phyloP scores from a whole-genome alignment of 2,329 filamentous ascomycete species.

The Talaromyces albobiverticillius region DNA sequence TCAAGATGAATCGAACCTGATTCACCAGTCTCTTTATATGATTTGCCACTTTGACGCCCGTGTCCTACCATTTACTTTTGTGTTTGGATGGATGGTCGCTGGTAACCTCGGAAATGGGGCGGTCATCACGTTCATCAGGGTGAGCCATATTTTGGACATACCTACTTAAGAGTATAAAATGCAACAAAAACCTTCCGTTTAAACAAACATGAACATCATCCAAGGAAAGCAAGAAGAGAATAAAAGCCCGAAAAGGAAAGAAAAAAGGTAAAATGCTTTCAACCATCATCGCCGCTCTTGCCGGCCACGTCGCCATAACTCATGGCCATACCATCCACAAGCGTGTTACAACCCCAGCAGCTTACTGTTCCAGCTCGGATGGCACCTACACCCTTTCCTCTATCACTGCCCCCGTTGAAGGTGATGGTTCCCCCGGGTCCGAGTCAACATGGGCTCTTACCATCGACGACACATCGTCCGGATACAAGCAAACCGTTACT shows the following conservation, averaged over 20 bases:
- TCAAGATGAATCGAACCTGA: not conserved
- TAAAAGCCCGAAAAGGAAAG: not conserved
- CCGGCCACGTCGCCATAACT: slow-evolving; percentile 5
- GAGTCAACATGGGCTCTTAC: slow-evolving; percentile 6
- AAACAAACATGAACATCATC: not conserved
- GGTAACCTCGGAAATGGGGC: no score
- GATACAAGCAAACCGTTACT: slow-evolving; percentile 9
- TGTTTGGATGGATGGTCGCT: no score
- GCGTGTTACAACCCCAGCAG: slow-evolving; percentile 8
- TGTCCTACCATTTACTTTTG: no score
- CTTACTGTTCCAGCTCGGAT: slow-evolving; percentile 10
- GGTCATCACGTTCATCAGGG: no score
- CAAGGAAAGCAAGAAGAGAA: not conserved
- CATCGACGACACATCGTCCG: slow-evolving; percentile 8
- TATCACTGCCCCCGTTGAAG: slow-evolving; percentile 6
- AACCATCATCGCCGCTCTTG: slow-evolving; percentile 4
- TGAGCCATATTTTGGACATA: no score
- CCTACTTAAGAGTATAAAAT: not conserved
- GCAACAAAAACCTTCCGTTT: not conserved
- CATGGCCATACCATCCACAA: slow-evolving; percentile 1
- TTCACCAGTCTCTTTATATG: no score
- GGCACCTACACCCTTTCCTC: not conserved
- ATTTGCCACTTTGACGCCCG: no score
- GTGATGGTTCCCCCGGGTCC: not conserved
- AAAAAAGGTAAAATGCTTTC: slow-evolving; percentile 1